Percentiles rank a stretch among this genome's conserved stretches.
Conservation (phyloP, 208 protist genomes). For the Herpetomonas samuelpessoai region DNA sequence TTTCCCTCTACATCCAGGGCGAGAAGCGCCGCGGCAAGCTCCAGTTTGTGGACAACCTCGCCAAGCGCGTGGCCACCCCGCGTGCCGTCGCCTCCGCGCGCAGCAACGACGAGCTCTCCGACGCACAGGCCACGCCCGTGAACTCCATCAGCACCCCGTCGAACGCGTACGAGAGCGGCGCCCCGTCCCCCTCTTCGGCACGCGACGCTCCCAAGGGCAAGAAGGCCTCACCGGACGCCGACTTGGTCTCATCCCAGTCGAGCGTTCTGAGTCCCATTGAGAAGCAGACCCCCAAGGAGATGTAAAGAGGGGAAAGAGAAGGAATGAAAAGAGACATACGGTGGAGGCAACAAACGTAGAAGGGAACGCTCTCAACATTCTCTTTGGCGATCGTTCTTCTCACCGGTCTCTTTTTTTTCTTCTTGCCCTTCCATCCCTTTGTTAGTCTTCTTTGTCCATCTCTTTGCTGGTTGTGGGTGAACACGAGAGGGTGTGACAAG, state of each 20-base stretch:
- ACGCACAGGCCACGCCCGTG: conserved; percentile 33
- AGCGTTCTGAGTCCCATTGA: neutral
- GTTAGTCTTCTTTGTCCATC: too few species aligned
- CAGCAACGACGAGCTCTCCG: conserved; percentile 26
- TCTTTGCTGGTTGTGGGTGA: too few species aligned
- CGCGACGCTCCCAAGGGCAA: neutral
- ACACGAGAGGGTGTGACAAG: too few species aligned
- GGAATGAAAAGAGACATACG: too few species aligned
- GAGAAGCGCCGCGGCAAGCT: conserved; percentile 51
- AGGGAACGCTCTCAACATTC: conserved; percentile 4
- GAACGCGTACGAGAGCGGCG: conserved; percentile 28
- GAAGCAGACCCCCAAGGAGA: neutral
- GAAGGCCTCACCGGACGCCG: neutral
- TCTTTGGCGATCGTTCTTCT: neutral
- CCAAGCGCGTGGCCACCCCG: conserved; percentile 50
- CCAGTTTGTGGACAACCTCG: conserved; percentile 56
- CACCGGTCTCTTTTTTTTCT: conserved; percentile 14
- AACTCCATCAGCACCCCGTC: conserved; percentile 62
- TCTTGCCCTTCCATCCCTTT: too few species aligned
- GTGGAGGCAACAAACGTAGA: too few species aligned
- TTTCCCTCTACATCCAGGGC: conserved; percentile 63
- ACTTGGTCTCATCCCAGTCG: neutral
- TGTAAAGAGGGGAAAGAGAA: too few species aligned
- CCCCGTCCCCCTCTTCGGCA: neutral
- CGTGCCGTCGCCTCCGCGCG: conserved; percentile 56